These are phyloP conservation scores for Boletus semigastroideus DNA, from an alignment of 1,284 basidiomycete genomes.

Conservation along the genomic window DNA sequence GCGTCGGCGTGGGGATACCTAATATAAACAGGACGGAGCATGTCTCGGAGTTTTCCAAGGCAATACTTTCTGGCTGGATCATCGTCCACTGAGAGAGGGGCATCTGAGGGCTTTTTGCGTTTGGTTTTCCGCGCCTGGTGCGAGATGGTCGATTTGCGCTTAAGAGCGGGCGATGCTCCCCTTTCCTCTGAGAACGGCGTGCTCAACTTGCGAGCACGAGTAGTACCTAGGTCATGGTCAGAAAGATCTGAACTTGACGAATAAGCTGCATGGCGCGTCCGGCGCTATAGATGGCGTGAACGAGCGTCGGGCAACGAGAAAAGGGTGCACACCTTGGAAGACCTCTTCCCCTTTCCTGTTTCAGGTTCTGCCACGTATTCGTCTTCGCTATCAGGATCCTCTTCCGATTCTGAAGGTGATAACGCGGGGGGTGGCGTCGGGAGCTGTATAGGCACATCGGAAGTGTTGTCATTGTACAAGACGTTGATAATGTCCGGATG, in stretches of 20 bases:
- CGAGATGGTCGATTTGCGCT: constrained; percentile 43
- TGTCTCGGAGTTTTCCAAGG: constrained; percentile 65
- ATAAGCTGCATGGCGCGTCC: constrained; percentile 37
- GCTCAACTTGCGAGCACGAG: constrained; percentile 22
- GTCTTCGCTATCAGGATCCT: constrained; percentile 58
- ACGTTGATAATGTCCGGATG: constrained; percentile 42
- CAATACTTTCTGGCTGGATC: constrained; percentile 78
- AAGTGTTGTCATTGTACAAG: constrained; percentile 25
- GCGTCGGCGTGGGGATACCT: constrained; percentile 53
- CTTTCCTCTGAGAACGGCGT: constrained; percentile 23
- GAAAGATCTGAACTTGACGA: constrained; percentile 49
- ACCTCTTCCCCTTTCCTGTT: constrained; percentile 30
- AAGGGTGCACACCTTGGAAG: constrained; percentile 45
- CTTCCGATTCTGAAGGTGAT: constrained; percentile 49
- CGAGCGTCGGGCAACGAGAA: constrained; percentile 8
- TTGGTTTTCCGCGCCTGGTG: constrained; percentile 38
- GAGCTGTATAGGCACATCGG: constrained; percentile 12
- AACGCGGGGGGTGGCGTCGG: constrained; percentile 33
- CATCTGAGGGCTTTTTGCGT: constrained; percentile 44
- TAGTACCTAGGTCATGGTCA: constrained; percentile 21
- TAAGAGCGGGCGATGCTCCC: constrained; percentile 32
- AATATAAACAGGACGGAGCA: constrained; percentile 66
- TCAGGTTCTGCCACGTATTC: constrained; percentile 59
- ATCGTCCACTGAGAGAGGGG: constrained; percentile 43
- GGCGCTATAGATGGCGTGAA: constrained; percentile 33